phyloP scores from a whole-genome alignment of 2,329 filamentous ascomycete species.

The Neobulgaria alba region DNA sequence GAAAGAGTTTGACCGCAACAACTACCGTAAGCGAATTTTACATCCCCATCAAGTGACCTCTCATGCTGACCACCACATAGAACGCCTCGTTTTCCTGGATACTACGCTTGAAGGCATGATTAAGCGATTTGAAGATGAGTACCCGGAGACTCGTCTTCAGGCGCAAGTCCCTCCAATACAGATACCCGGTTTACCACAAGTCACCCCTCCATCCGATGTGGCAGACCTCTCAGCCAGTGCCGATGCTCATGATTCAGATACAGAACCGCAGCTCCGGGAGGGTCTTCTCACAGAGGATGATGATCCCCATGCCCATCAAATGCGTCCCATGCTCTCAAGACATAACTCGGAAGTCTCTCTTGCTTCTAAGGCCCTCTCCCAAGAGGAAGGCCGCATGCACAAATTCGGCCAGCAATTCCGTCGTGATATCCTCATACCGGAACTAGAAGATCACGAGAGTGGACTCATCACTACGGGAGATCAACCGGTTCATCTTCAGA shows the following conservation, averaged over 20 bases:
- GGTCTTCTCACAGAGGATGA: conserved; percentile 31
- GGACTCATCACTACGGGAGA: conserved; percentile 37
- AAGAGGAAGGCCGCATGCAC: conserved; percentile 64
- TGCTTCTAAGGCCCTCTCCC: conserved; percentile 52
- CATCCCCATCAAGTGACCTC: too few relatives aligned
- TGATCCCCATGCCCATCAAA: conserved; percentile 22
- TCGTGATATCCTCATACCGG: conserved; percentile 47
- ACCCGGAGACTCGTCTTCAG: conserved; percentile 66
- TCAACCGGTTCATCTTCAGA: conserved; percentile 26
- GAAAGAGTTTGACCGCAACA: conserved; percentile 60
- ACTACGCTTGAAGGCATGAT: conserved; percentile 86
- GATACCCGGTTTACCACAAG: not conserved
- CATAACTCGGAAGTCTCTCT: conserved; percentile 60
- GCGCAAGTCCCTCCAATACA: not conserved
- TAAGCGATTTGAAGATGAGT: conserved; percentile 91
- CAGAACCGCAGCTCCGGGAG: conserved; percentile 16
- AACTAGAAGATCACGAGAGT: conserved; percentile 17
- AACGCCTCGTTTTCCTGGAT: conserved; percentile 77
- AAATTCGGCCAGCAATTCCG: conserved; percentile 59
- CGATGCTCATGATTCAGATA: conserved; percentile 15
- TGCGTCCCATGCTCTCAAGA: conserved; percentile 40
- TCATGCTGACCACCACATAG: conserved; percentile 34
- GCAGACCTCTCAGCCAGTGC: conserved; percentile 27
- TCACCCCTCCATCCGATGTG: conserved; percentile 7
- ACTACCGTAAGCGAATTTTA: conserved; percentile 58